Evolutionary conservation across 257 asterid species (phyloP), one percentile per base, ranked within the genome.

Genomic region (Fraxinus americana): DNA sequence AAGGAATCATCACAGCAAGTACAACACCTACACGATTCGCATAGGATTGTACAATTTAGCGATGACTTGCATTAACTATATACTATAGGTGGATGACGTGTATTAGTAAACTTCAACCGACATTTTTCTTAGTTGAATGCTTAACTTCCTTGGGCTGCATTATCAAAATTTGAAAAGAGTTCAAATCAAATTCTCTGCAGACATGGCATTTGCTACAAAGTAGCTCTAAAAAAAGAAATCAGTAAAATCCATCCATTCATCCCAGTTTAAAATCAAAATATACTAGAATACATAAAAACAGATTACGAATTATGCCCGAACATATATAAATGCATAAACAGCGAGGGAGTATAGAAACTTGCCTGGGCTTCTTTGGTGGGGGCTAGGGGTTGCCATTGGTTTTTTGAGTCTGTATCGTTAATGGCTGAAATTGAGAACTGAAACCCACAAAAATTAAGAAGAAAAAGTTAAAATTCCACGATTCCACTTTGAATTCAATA

Each of bases 351-450:
- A 59, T 36, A 71, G 76, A 83, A 54, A 32, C 83, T 78, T 85
- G 79, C 99, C 98, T 92, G 99, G 72, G 99, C 99, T 89, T 96
- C 99, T 82, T 93, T 96, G 65, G 99, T 88, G 43, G 97, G 99
- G 70, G 99, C 97, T 71, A 93, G 84, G 32, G 99, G 97, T 88
- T 91, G 91, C 97, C 97, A 93, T 71, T 81, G 87, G 71, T 87
- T 89, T 66, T 75, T 83, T 39, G 98, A 82, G 48, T 96, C 98
- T 43, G 92, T 79, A 84, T 96, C 99, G 41, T 96, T 96, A 19
- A 96, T 93, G 30, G 99, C 99, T 54, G 97, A 89, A 78, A 96
- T 87, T 43, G 99, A 93, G 71, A 93, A 96, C 99, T 96, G 93
- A 70, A 83, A 85, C 41, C 65, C 35, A 74, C 77, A 79, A 81